Percentiles rank a stretch among this genome's conserved stretches.
phyloP scores from a whole-genome alignment of 495 filamentous ascomycete species.

The Neurospora hispaniola region DNA sequence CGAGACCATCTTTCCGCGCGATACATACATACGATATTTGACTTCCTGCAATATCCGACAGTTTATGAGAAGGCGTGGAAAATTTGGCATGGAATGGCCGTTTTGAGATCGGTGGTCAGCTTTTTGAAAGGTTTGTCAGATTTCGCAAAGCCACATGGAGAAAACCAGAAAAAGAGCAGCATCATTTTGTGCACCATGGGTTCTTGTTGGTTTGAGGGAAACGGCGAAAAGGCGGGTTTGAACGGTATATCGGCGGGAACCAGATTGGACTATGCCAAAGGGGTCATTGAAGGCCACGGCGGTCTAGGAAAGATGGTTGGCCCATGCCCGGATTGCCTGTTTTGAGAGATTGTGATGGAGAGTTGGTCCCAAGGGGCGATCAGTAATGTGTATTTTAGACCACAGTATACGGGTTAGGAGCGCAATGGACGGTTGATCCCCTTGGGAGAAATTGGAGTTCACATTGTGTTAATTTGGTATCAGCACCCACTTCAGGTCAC shows the following conservation, averaged over 20 bases:
- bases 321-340: slow-evolving; percentile 16
- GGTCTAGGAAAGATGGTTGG: slow-evolving; percentile 25
- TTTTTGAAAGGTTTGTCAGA: neutral
- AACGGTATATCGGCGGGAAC: slow-evolving; percentile 9
- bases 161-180: slow-evolving; percentile 10
- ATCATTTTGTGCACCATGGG: neutral
- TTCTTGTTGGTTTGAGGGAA: neutral
- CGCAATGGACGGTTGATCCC: neutral
- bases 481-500: neutral
- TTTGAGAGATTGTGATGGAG: slow-evolving; percentile 12
- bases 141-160: neutral
- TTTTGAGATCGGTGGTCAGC: neutral
- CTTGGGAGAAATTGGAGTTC: neutral
- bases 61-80: neutral
- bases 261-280: slow-evolving; percentile 23
- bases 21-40: neutral
- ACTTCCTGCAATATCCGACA: neutral
- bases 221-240: slow-evolving; percentile 4
- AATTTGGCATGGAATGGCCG: neutral
- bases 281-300: slow-evolving; percentile 17
- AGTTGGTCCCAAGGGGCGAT: neutral
- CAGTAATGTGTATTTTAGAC: neutral
- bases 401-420: neutral
- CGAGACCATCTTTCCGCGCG: neutral
- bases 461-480: neutral